Percentiles rank a stretch among this genome's conserved stretches.
These are phyloP conservation scores for Acacia crassicarpa DNA, from an alignment of 306 rosid species.

Conservation along the genomic window DNA sequence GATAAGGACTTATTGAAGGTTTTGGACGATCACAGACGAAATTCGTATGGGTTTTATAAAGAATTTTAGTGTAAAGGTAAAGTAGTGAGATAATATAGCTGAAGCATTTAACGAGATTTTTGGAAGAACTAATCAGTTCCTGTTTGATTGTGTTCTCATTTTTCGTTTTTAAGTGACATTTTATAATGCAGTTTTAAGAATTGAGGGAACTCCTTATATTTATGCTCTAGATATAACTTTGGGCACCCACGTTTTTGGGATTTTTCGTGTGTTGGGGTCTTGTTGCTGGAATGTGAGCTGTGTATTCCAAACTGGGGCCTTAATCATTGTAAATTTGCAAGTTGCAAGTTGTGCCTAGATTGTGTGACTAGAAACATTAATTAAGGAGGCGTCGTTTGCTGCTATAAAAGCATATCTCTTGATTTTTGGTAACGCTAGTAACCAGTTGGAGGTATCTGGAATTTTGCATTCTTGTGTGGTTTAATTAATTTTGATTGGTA, in stretches of 20 bases:
- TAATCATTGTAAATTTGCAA: too few species aligned
- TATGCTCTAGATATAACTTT: background rate
- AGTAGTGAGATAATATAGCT: background rate
- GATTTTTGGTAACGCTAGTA: too few species aligned
- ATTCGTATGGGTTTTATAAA: conserved; percentile 41
- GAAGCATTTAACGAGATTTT: background rate
- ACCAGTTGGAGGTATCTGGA: too few species aligned
- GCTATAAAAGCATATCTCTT: too few species aligned
- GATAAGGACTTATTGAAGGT: conserved; percentile 41
- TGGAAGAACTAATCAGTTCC: background rate
- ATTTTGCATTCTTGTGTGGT: too few species aligned
- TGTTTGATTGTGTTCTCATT: background rate
- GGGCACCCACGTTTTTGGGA: background rate
- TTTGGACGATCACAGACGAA: conserved; percentile 46
- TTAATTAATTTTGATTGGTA: too few species aligned
- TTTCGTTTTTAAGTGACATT: too few species aligned
- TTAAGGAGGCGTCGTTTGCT: too few species aligned
- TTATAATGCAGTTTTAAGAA: background rate
- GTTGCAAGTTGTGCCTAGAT: too few species aligned
- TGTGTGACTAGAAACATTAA: too few species aligned
- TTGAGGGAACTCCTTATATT: background rate
- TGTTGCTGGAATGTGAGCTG: background rate
- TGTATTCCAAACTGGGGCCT: too few species aligned
- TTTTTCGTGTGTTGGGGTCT: background rate
- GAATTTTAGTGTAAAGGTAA: background rate